Base-by-base conservation (phyloP, 1,284 basidiomycete species). In the Quambalaria eucalypti region DNA sequence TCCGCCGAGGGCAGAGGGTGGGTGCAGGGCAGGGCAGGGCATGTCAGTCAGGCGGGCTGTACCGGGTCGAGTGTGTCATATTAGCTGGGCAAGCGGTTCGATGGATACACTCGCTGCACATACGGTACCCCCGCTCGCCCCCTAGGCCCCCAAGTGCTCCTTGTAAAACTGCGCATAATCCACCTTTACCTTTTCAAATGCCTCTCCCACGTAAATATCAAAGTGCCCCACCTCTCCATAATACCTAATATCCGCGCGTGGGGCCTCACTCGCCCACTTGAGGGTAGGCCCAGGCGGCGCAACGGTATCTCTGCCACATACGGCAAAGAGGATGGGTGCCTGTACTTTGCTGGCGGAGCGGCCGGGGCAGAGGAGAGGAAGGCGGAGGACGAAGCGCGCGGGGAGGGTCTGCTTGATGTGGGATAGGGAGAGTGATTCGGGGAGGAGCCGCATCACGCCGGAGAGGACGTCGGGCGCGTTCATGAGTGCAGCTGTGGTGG, bases 251-350 rank as follows among this genome's bases (percentile, higher is more conserved):
- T 52, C 59, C 0, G 55, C 61, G 28, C 64, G 67, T 2, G 61
- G 56, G 0, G 68, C 68, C 28, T 61, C 36, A 28, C 60, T 58
- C 10, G 65, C 67, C 26, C 66, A 73, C 23, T 5, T 7, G 25
- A 68, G 57, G 5, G 63, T 62, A 4, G 65, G 57, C 1, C 42
- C 56, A 4, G 63, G 38, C 0, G 70, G 70, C 0, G 64, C 64
- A 21, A 71, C 65, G 4, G 61, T 50, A 54, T 71, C 67, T 14
- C 58, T 64, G n/a, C 61, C 66, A 44, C 70, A 72, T 21, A 70
- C 33, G 36, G 63, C 65, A 38, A 72, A 71, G n/a, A 68, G 40
- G 51, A 71, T 69, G n/a, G 70, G 70, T 2, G 53, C 52, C 19
- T 56, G 38, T 19, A 71, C 62, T 2, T 57, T 40, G 19, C 51